Base-by-base conservation (phyloP, 495 filamentous ascomycete genomes). In the Thermothielavioides terrestris region DNA sequence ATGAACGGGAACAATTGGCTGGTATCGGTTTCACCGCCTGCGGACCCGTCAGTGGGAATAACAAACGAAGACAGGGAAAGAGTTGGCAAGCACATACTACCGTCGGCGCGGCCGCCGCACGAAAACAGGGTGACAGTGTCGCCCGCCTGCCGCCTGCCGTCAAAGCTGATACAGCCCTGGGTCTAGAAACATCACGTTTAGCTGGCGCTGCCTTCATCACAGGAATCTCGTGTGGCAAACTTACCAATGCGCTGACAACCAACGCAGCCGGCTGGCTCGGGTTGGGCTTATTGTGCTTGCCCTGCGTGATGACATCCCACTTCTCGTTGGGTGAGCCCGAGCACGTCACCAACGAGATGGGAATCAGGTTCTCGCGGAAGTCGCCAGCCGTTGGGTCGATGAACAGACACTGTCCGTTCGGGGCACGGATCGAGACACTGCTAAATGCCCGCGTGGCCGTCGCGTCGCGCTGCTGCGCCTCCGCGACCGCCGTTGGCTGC, bases 321-420 rank as follows among this genome's bases (percentile, higher is more conserved):
- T 75, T 75, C 65, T 79, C 74, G 22, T 72, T 73, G 6, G 71
- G 64, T 8, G 62, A 51, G 7, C 73, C 74, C 1, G 62, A 57
- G 59, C 76, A 79, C 1, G 61, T 49, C 20, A 73, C 70, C 11
- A 76, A 28, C 4, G 60, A 57, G 11, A 79, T 63, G 0, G 76
- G 76, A 36, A 79, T 77, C 35, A 79, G 52, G 49, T 79, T 77
- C 58, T 77, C 63, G 1, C 76, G 69, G 62, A 79, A 79, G 35
- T 79, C 76, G 18, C 76, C 76, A 2, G 73, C 76, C 0, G 71
- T 75, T 1, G 76, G 72, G 43, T 79, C 68, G 47, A 79, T 57
- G 42, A 72, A 77, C 28, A 79, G 64, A 41, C 76, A 79, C 35
- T 73, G 60, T 6, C 75, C 75, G 41, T 75, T 67, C 0, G 73